Evolutionary conservation across 1,139 yeast genomes (phyloP).

Genomic region (Debaryomyces psychrophilus): DNA sequence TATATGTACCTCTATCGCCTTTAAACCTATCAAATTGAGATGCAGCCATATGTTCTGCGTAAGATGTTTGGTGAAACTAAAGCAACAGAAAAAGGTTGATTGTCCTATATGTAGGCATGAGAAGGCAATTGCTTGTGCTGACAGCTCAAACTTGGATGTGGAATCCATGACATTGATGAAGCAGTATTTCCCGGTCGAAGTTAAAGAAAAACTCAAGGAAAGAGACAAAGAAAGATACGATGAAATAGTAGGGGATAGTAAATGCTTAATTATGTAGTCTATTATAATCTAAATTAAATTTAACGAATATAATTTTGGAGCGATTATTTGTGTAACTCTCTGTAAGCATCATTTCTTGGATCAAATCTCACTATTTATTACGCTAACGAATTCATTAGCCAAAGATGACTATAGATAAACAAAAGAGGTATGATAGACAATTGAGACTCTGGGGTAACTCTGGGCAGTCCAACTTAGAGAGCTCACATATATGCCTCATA

Average conservation of each 20-base stretch:
- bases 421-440: slow-evolving; percentile 78
- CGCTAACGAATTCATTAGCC: background rate
- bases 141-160: slow-evolving; percentile 60
- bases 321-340: background rate
- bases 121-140: slow-evolving; percentile 58
- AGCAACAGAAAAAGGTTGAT: slow-evolving; percentile 55
- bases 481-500: slow-evolving; percentile 63
- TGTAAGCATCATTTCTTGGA: background rate
- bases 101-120: slow-evolving; percentile 69
- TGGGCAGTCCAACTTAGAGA: slow-evolving; percentile 70
- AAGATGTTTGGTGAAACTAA: slow-evolving; percentile 67
- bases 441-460: slow-evolving; percentile 80
- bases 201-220: slow-evolving; percentile 60
- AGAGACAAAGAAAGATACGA: slow-evolving; percentile 57
- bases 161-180: slow-evolving; percentile 57
- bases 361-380: background rate
- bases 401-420: slow-evolving; percentile 38
- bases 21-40: slow-evolving; percentile 63
- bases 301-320: background rate
- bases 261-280: slow-evolving; percentile 16
- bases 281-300: background rate
- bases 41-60: slow-evolving; percentile 76
- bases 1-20: slow-evolving; percentile 68
- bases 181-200: slow-evolving; percentile 65
- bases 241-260: slow-evolving; percentile 25